phyloP scores from a whole-genome alignment of 495 filamentous ascomycete genomes.

The Trichoderma parareesei region DNA sequence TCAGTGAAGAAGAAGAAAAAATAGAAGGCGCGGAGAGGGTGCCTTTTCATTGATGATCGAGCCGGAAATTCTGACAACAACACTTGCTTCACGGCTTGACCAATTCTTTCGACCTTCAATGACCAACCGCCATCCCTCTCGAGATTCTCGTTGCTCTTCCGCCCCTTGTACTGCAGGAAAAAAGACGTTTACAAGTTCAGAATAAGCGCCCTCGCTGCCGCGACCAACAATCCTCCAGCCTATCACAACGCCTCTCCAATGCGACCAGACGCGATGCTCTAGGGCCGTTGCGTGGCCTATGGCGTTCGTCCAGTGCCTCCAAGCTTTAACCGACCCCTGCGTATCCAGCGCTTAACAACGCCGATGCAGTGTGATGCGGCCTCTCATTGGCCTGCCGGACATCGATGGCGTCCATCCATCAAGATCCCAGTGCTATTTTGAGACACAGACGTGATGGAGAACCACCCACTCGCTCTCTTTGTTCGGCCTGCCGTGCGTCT shows the following conservation, averaged over 20 bases:
- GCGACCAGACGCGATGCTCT: constrained; percentile 6
- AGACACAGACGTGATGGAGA: background rate
- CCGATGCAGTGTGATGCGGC: constrained; percentile 13
- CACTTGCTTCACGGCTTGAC: too few species aligned
- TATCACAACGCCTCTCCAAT: background rate
- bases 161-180: too few species aligned
- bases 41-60: too few species aligned
- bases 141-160: too few species aligned
- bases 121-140: too few species aligned
- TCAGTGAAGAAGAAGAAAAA: too few species aligned
- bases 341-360: constrained; percentile 9
- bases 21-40: too few species aligned
- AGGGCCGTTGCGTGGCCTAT: background rate
- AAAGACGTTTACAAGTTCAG: background rate
- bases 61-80: too few species aligned
- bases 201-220: constrained; percentile 6
- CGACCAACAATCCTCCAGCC: background rate
- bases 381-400: background rate
- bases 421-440: constrained; percentile 11
- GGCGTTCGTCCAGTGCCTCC: constrained; percentile 1
- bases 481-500: background rate
- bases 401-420: background rate
- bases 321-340: background rate
- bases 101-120: too few species aligned
- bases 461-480: background rate